These are phyloP conservation scores for Salix caprea DNA, from an alignment of 345 rosid species.

Conservation along the genomic window DNA sequence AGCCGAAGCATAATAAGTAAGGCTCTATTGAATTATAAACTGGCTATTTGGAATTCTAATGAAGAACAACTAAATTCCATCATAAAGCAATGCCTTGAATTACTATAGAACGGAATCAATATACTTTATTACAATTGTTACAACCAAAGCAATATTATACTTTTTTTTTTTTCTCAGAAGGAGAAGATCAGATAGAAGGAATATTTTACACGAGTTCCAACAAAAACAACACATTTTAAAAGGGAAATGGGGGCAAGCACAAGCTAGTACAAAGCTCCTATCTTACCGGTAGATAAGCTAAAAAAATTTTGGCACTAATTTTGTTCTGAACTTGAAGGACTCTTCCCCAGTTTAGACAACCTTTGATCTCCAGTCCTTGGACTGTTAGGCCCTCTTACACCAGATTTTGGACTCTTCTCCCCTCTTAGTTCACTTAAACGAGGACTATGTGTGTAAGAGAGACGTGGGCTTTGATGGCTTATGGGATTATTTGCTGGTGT, in stretches of 20 bases:
- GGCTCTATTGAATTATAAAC: background rate
- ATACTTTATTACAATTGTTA: conserved; percentile 1
- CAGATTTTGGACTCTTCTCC: conserved; percentile 52
- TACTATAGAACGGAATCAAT: background rate
- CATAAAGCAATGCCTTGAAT: background rate
- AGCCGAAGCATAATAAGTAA: background rate
- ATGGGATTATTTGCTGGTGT: conserved; percentile 51
- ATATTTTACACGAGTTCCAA: conserved; percentile 25
- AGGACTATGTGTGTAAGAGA: conserved; percentile 45
- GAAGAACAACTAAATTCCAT: background rate
- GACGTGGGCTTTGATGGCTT: conserved; percentile 45
- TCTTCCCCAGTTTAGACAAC: conserved; percentile 57
- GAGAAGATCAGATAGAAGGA: conserved; percentile 10
- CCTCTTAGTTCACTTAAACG: conserved; percentile 59
- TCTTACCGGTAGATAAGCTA: conserved; percentile 19
- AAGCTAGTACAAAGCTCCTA: conserved; percentile 27
- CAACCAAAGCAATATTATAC: conserved; percentile 9
- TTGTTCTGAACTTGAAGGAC: conserved; percentile 51
- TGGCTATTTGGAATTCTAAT: background rate
- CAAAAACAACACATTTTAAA: conserved; percentile 21
- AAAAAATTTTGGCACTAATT: conserved; percentile 10
- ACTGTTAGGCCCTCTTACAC: conserved; percentile 41
- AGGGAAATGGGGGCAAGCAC: conserved; percentile 13
- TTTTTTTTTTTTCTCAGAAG: conserved; percentile 1
- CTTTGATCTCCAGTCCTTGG: conserved; percentile 40